phyloP scores from a whole-genome alignment of 768 basidiomycete species.

The Pleurotus citrinopileatus region DNA sequence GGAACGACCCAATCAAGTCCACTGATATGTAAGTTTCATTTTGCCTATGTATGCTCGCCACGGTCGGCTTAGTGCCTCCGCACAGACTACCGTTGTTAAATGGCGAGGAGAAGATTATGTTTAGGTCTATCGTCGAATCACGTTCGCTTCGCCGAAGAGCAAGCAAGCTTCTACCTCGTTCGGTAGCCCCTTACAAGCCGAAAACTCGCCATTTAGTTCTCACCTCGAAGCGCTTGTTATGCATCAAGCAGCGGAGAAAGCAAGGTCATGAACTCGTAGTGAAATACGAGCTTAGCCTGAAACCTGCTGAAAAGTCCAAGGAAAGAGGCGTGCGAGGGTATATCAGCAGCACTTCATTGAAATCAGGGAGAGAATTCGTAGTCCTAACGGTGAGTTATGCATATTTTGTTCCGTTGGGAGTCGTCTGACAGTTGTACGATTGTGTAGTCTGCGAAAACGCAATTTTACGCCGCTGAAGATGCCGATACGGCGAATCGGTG shows the following conservation, averaged over 20 bases:
- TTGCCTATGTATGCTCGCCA: not conserved
- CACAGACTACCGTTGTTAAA: slow-evolving; percentile 24
- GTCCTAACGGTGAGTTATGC: slow-evolving; percentile 50
- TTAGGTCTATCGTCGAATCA: slow-evolving; percentile 51
- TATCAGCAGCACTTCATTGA: slow-evolving; percentile 46
- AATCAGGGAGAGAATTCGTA: slow-evolving; percentile 57
- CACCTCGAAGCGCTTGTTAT: slow-evolving; percentile 54
- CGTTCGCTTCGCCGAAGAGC: slow-evolving; percentile 54
- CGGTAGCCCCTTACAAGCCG: slow-evolving; percentile 43
- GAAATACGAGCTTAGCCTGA: slow-evolving; percentile 51
- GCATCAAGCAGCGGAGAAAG: slow-evolving; percentile 44
- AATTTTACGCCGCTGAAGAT: slow-evolving; percentile 39
- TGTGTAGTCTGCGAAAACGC: slow-evolving; percentile 43
- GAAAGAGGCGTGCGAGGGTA: slow-evolving; percentile 43
- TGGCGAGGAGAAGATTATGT: slow-evolving; percentile 45
- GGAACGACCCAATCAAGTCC: slow-evolving; percentile 34
- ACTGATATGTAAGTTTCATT: slow-evolving; percentile 42
- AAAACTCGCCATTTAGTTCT: slow-evolving; percentile 56
- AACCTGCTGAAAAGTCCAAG: slow-evolving; percentile 29
- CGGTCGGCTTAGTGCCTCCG: not conserved
- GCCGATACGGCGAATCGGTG: slow-evolving; percentile 29
- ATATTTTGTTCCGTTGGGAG: not conserved
- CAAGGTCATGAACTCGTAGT: slow-evolving; percentile 31
- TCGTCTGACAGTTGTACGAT: not conserved
- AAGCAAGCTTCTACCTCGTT: slow-evolving; percentile 50